phyloP scores from a whole-genome alignment of 441 rosid genomes.

The Pelargonium exstipulatum region DNA sequence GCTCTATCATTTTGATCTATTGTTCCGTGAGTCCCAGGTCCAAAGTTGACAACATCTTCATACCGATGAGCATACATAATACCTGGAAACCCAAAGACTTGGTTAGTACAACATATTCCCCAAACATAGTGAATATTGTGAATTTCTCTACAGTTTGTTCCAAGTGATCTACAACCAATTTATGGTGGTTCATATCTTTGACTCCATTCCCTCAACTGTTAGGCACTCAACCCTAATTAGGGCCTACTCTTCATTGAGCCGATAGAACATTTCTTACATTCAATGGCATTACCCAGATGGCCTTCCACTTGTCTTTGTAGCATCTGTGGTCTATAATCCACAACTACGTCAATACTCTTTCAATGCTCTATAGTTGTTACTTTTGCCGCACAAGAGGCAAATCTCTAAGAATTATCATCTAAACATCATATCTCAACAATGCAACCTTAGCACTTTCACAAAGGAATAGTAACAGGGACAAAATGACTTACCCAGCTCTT shows the following conservation, averaged over 20 bases:
- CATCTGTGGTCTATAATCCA: too few species aligned
- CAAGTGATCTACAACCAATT: not conserved
- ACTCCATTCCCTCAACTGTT: too few species aligned
- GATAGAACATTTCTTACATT: too few species aligned
- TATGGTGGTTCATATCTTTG: too few species aligned
- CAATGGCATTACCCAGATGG: too few species aligned
- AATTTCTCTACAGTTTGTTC: not conserved
- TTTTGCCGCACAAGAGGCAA: too few species aligned
- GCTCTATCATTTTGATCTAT: slow-evolving; percentile 19
- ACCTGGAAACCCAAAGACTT: slow-evolving; percentile 34
- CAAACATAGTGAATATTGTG: not conserved
- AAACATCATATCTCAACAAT: not conserved
- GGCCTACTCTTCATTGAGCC: too few species aligned
- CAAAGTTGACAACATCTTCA: slow-evolving; percentile 64
- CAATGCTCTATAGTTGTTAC: too few species aligned
- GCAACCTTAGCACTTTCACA: not conserved
- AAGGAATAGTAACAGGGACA: not conserved
- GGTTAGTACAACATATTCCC: not conserved
- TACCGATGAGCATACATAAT: slow-evolving; percentile 86
- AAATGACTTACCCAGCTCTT: slow-evolving; percentile 53
- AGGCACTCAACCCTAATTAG: too few species aligned
- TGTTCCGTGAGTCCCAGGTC: slow-evolving; percentile 26
- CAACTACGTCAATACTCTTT: too few species aligned
- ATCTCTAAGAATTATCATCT: not conserved
- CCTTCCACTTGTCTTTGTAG: too few species aligned